These are phyloP conservation scores for Candida tibetensis DNA, from an alignment of 805 yeast species.

Conservation along the genomic window DNA sequence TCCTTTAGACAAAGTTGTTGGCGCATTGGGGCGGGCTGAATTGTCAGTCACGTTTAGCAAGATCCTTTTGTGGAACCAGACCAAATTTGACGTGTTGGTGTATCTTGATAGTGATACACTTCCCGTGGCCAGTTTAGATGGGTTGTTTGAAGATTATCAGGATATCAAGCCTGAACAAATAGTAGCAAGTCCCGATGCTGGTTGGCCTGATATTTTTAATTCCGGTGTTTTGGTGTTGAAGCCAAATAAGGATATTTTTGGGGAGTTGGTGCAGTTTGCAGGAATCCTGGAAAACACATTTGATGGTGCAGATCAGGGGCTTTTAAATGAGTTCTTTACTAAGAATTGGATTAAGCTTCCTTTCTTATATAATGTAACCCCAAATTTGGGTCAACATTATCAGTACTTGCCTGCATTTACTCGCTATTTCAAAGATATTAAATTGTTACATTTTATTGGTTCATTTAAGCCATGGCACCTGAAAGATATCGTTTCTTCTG, in stretches of 20 bases:
- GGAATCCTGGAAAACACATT: constrained; percentile 17
- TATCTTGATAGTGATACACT: constrained; percentile 30
- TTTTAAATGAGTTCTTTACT: constrained; percentile 33
- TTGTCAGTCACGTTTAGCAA: constrained; percentile 27
- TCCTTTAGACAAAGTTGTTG: constrained; percentile 18
- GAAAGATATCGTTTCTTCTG: constrained; percentile 12
- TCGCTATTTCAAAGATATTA: constrained; percentile 27
- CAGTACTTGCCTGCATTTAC: constrained; percentile 34
- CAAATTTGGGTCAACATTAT: constrained; percentile 25
- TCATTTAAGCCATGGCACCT: constrained; percentile 32
- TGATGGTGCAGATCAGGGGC: constrained; percentile 40
- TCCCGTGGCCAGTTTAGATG: constrained; percentile 21
- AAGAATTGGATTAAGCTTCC: constrained; percentile 31
- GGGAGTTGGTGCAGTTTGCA: constrained; percentile 15
- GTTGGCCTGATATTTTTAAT: constrained; percentile 35
- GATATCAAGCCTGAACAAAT: constrained; percentile 11
- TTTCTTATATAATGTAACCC: constrained; percentile 36
- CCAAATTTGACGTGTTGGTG: constrained; percentile 20
- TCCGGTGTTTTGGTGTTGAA: constrained; percentile 25
- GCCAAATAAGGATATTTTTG: constrained; percentile 18
- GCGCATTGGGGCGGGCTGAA: constrained; percentile 24
- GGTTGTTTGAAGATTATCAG: constrained; percentile 17
- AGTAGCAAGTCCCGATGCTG: constrained; percentile 29
- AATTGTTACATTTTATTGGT: constrained; percentile 34
- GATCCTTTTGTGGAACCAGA: constrained; percentile 24